Base-by-base conservation (phyloP, 2,329 filamentous ascomycete genomes). In the Arthrobotrys megalospora region DNA sequence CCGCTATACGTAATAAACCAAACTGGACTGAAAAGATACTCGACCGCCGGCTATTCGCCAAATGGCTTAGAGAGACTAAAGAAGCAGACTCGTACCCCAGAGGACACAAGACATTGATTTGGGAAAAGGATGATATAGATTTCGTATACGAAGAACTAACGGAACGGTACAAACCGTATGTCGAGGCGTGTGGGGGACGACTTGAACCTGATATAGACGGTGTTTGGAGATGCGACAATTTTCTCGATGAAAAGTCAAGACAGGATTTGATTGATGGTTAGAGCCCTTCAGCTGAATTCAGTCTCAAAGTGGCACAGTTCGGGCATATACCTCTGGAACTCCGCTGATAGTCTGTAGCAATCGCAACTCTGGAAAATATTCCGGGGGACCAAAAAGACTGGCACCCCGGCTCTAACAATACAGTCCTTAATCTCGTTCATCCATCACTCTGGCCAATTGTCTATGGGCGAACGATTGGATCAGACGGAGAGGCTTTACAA, bases 391-490 rank as follows among this genome's bases (percentile, higher is more conserved):
- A 85, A 38, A 87, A 87, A 79, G 90, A 91, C 82, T 92, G 88
- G 86, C 89, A 91, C 82, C 90, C 90, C 0, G 85, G 86, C 2
- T 89, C 88, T 0, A 84, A 89, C 36, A 82, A 84, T 0, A 87
- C 86, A 75, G 89, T 92, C 0, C 86, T 90, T 0, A 88, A 92
- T 81, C 83, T 92, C 0, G 86, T 92, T 3, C 87, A 92, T 80
- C 90, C 90, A 0, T 91, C 89, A 0, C 84, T 91, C 5, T 92
- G 87, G 79, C 89, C 90, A 0, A 82, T 92, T 0, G 81, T 88
- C 0, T 89, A 88, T 80, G 88, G 87, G 0, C 19, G 36, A 8
- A 43, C 55, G 2, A 21, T 41, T 1, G 11, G n/a, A 4, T 10
- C 2, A 3, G 5, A 41, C 11, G 55, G 55, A 3, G 6, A 62